phyloP scores from a whole-genome alignment of 257 asterid species.

The Fraxinus americana region DNA sequence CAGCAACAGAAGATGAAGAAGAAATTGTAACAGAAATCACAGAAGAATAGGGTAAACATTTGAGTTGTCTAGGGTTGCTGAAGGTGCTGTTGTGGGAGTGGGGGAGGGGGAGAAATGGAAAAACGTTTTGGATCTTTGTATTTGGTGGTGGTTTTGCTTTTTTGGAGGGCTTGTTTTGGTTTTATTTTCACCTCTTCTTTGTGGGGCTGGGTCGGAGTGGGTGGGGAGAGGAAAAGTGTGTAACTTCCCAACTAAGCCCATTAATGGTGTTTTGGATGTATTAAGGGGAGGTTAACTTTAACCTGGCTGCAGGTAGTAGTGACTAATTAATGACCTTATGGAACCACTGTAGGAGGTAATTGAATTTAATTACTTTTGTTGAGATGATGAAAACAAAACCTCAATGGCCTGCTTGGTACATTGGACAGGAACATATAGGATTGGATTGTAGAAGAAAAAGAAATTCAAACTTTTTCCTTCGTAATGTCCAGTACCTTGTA shows the following conservation, averaged over 20 bases:
- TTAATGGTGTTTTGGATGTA: constrained; percentile 8
- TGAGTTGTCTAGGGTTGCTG: constrained; percentile 29
- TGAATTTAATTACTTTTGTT: neutral
- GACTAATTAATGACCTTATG: constrained; percentile 10
- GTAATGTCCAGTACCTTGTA: neutral
- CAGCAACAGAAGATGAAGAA: constrained; percentile 23
- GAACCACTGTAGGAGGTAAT: neutral
- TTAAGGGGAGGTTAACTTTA: constrained; percentile 11
- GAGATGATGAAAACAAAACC: neutral
- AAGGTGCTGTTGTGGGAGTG: neutral
- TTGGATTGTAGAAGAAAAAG: neutral
- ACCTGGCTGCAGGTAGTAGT: constrained; percentile 21
- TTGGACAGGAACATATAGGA: neutral
- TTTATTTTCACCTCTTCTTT: constrained; percentile 15
- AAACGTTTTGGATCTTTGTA: constrained; percentile 46
- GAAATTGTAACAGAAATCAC: constrained; percentile 10
- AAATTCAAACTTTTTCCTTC: neutral
- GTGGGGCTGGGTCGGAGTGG: constrained; percentile 8
- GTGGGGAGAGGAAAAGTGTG: neutral
- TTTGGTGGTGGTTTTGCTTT: constrained; percentile 8
- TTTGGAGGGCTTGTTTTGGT: constrained; percentile 17
- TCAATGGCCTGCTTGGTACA: neutral
- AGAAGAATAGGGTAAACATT: constrained; percentile 22
- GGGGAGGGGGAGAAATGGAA: constrained; percentile 8
- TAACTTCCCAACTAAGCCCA: constrained; percentile 19